Evolutionary conservation across 768 basidiomycete species (phyloP).

Genomic region (Calocybe gangraenosa): DNA sequence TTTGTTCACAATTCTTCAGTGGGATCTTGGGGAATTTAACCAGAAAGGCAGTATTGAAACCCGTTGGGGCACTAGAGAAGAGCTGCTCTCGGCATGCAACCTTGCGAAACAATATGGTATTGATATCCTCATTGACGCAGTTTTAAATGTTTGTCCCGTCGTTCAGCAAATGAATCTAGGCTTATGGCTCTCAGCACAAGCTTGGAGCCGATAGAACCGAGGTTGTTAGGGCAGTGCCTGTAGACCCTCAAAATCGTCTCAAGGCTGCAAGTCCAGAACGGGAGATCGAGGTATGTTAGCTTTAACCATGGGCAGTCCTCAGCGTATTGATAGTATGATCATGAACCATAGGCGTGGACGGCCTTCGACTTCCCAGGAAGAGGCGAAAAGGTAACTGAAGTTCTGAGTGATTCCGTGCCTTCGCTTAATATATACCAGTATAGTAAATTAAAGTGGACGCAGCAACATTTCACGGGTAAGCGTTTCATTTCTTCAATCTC

Average conservation of each 20-base stretch:
- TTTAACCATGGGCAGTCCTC: too few relatives aligned
- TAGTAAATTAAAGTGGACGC: slow-evolving; percentile 66
- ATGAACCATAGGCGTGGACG: slow-evolving; percentile 66
- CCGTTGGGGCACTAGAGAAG: slow-evolving; percentile 85
- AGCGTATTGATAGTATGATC: slow-evolving; percentile 1
- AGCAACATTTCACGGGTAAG: slow-evolving; percentile 80
- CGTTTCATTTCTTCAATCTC: slow-evolving; percentile 6
- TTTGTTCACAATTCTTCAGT: slow-evolving; percentile 36
- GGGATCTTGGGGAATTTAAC: slow-evolving; percentile 84
- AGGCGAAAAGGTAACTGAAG: slow-evolving; percentile 51
- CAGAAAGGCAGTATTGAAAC: slow-evolving; percentile 71
- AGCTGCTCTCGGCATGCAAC: slow-evolving; percentile 66
- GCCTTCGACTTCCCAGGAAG: slow-evolving; percentile 80
- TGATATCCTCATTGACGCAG: slow-evolving; percentile 80
- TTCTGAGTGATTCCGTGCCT: not conserved
- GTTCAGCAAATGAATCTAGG: slow-evolving; percentile 3
- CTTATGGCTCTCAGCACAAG: slow-evolving; percentile 54
- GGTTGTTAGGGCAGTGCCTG: slow-evolving; percentile 62
- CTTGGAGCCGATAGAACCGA: slow-evolving; percentile 80
- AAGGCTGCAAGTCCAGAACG: slow-evolving; percentile 52
- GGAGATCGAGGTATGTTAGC: slow-evolving; percentile 60
- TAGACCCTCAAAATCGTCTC: slow-evolving; percentile 64
- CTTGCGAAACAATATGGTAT: slow-evolving; percentile 67
- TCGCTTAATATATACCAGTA: slow-evolving; percentile 40
- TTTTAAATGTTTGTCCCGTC: slow-evolving; percentile 64